These are phyloP conservation scores for Sanghuangporus baumii DNA, from an alignment of 1,284 basidiomycete genomes.

Conservation along the genomic window DNA sequence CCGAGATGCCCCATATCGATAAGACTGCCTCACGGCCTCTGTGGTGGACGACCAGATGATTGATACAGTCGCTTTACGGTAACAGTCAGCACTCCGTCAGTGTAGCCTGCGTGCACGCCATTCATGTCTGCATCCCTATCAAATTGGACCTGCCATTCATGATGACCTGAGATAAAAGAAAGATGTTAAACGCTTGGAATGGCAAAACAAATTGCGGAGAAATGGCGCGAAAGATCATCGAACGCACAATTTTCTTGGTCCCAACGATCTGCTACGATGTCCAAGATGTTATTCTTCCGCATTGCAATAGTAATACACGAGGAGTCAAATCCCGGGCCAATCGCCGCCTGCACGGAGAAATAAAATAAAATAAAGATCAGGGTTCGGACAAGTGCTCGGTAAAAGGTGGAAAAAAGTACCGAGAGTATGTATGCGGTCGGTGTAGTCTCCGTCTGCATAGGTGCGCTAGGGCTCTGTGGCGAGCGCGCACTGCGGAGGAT, in stretches of 20 bases:
- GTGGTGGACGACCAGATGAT: constrained; percentile 11
- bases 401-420: background rate
- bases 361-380: background rate
- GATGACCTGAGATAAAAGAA: constrained; percentile 21
- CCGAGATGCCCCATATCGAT: background rate
- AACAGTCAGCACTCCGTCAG: constrained; percentile 23
- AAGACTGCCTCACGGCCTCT: constrained; percentile 9
- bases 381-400: background rate
- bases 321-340: constrained; percentile 24
- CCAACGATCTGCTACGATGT: constrained; percentile 26
- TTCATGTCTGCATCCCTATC: constrained; percentile 27
- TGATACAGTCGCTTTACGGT: constrained; percentile 22
- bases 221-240: background rate
- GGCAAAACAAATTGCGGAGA: background rate
- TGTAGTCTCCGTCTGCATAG: constrained; percentile 23
- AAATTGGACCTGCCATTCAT: constrained; percentile 26
- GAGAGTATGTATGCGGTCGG: constrained; percentile 21
- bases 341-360: constrained; percentile 17
- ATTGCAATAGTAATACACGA: constrained; percentile 26
- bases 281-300: constrained; percentile 23
- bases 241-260: constrained; percentile 26
- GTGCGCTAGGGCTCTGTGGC: constrained; percentile 14
- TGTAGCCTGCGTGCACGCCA: constrained; percentile 23
- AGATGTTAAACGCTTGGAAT: background rate
- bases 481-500: constrained; percentile 12